Base-by-base conservation (phyloP, 2,329 filamentous ascomycete genomes). In the Penicillium olsonii region DNA sequence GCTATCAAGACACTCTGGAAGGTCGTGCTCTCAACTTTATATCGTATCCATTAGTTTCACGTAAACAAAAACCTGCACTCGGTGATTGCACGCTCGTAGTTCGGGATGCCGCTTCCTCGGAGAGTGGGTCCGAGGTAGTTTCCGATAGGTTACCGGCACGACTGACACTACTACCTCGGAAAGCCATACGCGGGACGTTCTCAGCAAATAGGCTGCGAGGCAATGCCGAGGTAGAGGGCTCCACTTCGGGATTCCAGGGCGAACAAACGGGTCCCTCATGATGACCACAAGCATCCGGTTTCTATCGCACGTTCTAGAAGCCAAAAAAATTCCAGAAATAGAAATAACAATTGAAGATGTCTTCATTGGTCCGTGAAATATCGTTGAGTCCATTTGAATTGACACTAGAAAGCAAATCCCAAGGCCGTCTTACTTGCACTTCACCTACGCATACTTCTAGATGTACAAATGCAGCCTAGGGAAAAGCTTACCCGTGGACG, bases 71-170 rank as follows among this genome's bases (percentile, higher is more conserved):
- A 39, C 5, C n/a, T 15, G 2, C 41, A 20, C n/a, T 31, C 31
- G 31, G 24, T 37, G 24, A 17, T 37, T 42, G 26, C 45, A 42
- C 40, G 40, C 27, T 12, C 12, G 9, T 35, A 35, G 29, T 42
- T 46, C 37, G 37, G 44, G 29, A 29, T 29, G 10, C 27, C 12
- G 31, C 9, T 37, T 42, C 45, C 45, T 42, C 45, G 45, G 45
- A 14, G 12, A 35, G 45, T 42, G 45, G 45, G 31, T 22, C 45
- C 4, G 5, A 9, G 2, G 3, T 18, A 3, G 0, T 37, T 46
- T 42, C 45, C 45, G 31, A 48, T 48, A 42, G 38, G 45, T n/a
- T n/a, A 11, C 20, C 15, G 3, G 20, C 20, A 39, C 10, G 6
- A 7, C 3, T 15, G 5, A 17, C 15, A 29, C 12, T 46, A 35